phyloP scores from a whole-genome alignment of 1,284 basidiomycete genomes.

The Ceratobasidium sp. region DNA sequence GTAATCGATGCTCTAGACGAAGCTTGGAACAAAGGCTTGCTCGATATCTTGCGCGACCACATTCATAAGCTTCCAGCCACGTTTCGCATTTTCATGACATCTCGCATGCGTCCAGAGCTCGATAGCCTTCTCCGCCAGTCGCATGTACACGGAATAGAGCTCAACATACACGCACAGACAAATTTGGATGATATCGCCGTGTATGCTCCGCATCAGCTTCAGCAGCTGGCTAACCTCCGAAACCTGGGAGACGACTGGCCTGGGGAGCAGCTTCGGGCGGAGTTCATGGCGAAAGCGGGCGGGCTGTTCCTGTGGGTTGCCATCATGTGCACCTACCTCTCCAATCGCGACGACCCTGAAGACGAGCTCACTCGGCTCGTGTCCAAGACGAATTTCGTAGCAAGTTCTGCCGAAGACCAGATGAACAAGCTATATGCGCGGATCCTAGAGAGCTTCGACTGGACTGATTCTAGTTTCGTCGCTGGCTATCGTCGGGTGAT shows the following conservation, averaged over 20 bases:
- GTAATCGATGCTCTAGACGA: constrained; percentile 6
- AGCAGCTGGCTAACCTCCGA: neutral
- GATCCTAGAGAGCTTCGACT: too few species aligned
- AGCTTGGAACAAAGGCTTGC: neutral
- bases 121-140: neutral
- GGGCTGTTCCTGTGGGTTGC: constrained; percentile 49
- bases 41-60: neutral
- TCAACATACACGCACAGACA: neutral
- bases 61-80: neutral
- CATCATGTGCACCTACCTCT: constrained; percentile 46
- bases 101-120: neutral
- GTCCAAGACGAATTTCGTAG: neutral
- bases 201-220: neutral
- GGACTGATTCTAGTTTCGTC: constrained; percentile 42
- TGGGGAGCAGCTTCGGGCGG: neutral
- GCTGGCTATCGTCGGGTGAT: constrained; percentile 46
- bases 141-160: neutral
- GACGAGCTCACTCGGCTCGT: constrained; percentile 43
- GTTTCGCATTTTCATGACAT: neutral
- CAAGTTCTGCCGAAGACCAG: too few species aligned
- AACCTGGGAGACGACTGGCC: neutral
- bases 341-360: constrained; percentile 35
- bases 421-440: too few species aligned
- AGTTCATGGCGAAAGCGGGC: constrained; percentile 44
- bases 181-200: constrained; percentile 1